Percentiles rank a stretch among this genome's conserved stretches.
These are phyloP conservation scores for Ormosia semicastrata DNA, from an alignment of 306 rosid genomes.

Conservation along the genomic window DNA sequence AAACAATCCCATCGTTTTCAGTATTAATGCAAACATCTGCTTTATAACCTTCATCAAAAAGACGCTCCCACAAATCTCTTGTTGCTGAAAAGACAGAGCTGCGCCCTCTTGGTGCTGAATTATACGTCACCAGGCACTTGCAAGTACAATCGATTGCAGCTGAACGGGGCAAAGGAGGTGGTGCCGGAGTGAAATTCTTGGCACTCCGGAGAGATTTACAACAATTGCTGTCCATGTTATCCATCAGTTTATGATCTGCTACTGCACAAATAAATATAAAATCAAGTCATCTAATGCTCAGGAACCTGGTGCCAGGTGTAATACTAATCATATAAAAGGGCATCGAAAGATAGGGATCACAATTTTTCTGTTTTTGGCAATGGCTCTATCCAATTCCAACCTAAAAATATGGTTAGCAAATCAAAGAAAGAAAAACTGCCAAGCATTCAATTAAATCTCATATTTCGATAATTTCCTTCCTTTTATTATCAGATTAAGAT, in stretches of 20 bases:
- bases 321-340: not conserved
- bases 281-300: not conserved
- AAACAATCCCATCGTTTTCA: conserved; percentile 59
- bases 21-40: conserved; percentile 79
- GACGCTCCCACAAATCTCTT: conserved; percentile 67
- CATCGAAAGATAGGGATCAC: not conserved
- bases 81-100: conserved; percentile 45
- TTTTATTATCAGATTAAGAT: conserved; percentile 4
- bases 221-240: conserved; percentile 17
- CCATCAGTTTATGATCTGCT: conserved; percentile 35
- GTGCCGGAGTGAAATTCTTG: conserved; percentile 36
- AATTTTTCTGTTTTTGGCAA: not conserved
- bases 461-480: not conserved
- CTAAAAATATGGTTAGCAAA: not conserved
- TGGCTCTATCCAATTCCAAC: not conserved
- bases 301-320: not conserved
- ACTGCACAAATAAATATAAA: conserved; percentile 28
- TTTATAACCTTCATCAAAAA: conserved; percentile 64
- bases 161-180: conserved; percentile 58
- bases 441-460: not conserved
- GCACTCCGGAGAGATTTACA: conserved; percentile 15
- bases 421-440: not conserved
- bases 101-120: conserved; percentile 33
- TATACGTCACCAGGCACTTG: conserved; percentile 16
- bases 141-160: conserved; percentile 19